Evolutionary conservation across 257 asterid genomes (phyloP), one percentile per base, ranked within the genome.

Genomic region (Verbascum thapsus): DNA sequence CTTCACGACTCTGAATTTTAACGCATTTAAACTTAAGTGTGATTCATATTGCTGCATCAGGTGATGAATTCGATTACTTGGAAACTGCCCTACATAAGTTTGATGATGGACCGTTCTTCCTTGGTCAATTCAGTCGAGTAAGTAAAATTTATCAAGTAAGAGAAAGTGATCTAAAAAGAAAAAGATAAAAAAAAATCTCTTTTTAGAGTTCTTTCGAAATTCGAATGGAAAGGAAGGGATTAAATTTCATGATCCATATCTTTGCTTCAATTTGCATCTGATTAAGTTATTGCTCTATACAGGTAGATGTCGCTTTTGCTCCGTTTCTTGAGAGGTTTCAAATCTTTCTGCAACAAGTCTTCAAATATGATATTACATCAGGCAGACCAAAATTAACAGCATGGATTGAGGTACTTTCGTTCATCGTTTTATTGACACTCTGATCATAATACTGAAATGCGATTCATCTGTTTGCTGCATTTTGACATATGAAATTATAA

Each of bases 51-150:
- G 53, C 40, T 59, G 67, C 47, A 13, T 37, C 85, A 83, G 91
- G 76, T 70, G 72, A 72, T 57, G 86, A 49, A 50, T 82, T 74
- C 37, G 88, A 84, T 73, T 78, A 76, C 77, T 66, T 84, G 78
- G 91, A 84, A 69, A 62, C 72, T 50, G 84, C 88, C 22, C 84
- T 84, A 41, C 55, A 67, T 22, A 81, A 84, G 79, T 77, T 70
- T 41, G 78, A 69, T 9, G 91, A 84, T 66, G 91, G 91, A 10
- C 84, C 84, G 12, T 84, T 81, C 81, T 84, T 84, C 73, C 86
- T 81, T 43, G 88, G 86, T 8, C 83, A 75, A 49, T 81, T 84
- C 73, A 84, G 91, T 66, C 81, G 68, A 56, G 91, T 84, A 65
- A 76, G 78, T 65, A 41, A 68, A 49, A 7, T 50, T 52, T 57